Evolutionary conservation across 148 eudicot species (phyloP), one percentile per base, ranked within the genome.

Genomic region (Fagopyrum homotropicum): DNA sequence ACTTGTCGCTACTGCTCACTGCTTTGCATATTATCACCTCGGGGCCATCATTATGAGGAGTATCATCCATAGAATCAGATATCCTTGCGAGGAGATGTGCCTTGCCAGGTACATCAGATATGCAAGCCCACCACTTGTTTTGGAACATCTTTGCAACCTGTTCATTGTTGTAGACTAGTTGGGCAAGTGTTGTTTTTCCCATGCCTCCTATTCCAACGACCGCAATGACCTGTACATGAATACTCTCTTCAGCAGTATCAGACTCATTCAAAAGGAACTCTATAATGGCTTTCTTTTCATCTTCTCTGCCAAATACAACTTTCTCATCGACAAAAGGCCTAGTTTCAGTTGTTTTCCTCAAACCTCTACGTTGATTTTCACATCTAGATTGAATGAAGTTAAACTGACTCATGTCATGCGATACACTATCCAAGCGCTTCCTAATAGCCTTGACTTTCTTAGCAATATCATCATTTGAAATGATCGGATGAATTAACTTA

Each of bases 131-230:
- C 55, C 77, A 49, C 56, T 40, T 83, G 2, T 35, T 16, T 0
- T 73, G 48, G 66, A 80, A 80, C 1, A 6, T n/a, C 52, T 7
- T 71, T 15, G 64, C 51, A 0, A 55, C 15, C 44, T 6, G 40
- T 35, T 72, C 46, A 64, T 77, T 66, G 26, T 77, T 77, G 35
- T 60, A 83, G 2, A 80, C 75, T 3, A 80, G 55, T 57, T 77
- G 75, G 16, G 82, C 82, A 16, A 83, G 80, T 2, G 82, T 63
- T 3, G 85, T 79, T 45, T 82, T 82, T 2, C 84, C 84, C 22
- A 82, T 30, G 9, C 84, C 84, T 30, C 75, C 82, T 5, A 73
- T 50, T 3, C 85, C 80, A n/a, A 77, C 75, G n/a, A 79, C 73
- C 4, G 73, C 30, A 17, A 79, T n/a, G 5, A 77, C 52, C 48